A percentile compares a stretch with the other conserved stretches of the same genome.
These are phyloP conservation scores for Eucalyptus marginata DNA, from an alignment of 345 rosid species.

Conservation along the genomic window DNA sequence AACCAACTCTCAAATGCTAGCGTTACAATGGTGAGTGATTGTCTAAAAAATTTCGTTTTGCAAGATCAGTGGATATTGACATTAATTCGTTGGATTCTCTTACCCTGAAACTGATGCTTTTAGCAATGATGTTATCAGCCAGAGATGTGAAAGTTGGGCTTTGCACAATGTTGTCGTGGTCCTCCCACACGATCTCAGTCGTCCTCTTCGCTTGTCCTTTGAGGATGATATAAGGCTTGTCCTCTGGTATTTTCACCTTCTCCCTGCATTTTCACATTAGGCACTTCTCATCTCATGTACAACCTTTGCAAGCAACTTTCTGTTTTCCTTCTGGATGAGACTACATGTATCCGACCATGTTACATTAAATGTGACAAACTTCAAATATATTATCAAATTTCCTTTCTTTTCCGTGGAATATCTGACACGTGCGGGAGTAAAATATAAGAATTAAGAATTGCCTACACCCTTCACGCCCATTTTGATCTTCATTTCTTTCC, in stretches of 20 bases:
- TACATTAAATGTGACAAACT: neutral
- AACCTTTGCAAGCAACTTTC: neutral
- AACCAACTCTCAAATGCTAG: neutral
- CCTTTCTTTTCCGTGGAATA: neutral
- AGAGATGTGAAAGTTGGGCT: conserved; percentile 51
- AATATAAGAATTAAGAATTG: too few species aligned
- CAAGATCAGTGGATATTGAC: neutral
- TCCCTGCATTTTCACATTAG: conserved; percentile 25
- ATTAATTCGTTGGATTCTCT: neutral
- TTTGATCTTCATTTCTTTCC: neutral
- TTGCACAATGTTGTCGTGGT: conserved; percentile 21
- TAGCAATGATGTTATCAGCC: conserved; percentile 48
- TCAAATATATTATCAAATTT: neutral
- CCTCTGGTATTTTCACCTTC: conserved; percentile 55
- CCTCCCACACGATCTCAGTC: conserved; percentile 61
- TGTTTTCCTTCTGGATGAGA: neutral
- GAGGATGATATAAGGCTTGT: conserved; percentile 54
- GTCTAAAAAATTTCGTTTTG: neutral
- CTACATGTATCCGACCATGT: neutral
- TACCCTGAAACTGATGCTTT: conserved; percentile 43
- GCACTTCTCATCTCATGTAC: neutral
- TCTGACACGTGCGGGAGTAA: neutral
- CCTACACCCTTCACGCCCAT: neutral
- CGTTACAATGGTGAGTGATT: neutral
- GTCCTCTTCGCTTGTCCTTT: conserved; percentile 38